Evolutionary conservation across 306 rosid species (phyloP), one percentile per base, ranked within the genome.

Genomic region (Glycine tomentella): DNA sequence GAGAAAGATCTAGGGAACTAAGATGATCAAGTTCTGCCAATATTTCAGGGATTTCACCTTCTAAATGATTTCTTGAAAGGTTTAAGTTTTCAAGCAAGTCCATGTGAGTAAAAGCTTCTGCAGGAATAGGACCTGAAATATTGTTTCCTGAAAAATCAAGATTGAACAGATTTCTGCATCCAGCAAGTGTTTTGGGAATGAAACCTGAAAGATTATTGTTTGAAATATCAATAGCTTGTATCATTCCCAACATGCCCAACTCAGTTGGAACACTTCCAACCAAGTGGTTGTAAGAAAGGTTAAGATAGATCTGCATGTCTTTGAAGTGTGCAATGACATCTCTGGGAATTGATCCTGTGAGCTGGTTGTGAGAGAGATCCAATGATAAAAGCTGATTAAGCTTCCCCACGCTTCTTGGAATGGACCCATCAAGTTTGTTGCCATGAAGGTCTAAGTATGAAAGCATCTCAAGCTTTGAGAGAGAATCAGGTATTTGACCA

Each of bases 141-240:
- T 87, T 79, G 87, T 94, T 94, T 20, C 92, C 87, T 56, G 97
- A 92, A 64, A 90, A 82, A 85, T 94, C 97, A 89, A 94, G 87
- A 61, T 77, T 82, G 79, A 86, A 84, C 83, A 94, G 78, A 77
- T 92, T 92, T 86, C 81, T 86, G 86, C 97, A 92, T 53, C 90
- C 92, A 20, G 70, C 31, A 9, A 92, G 79, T 40, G 88, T 61
- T 59, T 33, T n/a, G 11, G 98, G 98, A 88, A 94, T 87, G 75
- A 58, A 71, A 34, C 96, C 94, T 0, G 89, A 84, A 80, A 94
- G 93, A 15, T 92, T 88, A 74, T 92, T 94, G 89, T 94, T 91
- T 76, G 98, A 94, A 79, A 94, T 68, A 85, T 94, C 94, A 64
- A 94, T 86, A 36, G 86, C 89, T 72, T 92, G 93, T 56, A 84